phyloP scores from a whole-genome alignment of 352 stramenopile species.

The Pythium chondricola region DNA sequence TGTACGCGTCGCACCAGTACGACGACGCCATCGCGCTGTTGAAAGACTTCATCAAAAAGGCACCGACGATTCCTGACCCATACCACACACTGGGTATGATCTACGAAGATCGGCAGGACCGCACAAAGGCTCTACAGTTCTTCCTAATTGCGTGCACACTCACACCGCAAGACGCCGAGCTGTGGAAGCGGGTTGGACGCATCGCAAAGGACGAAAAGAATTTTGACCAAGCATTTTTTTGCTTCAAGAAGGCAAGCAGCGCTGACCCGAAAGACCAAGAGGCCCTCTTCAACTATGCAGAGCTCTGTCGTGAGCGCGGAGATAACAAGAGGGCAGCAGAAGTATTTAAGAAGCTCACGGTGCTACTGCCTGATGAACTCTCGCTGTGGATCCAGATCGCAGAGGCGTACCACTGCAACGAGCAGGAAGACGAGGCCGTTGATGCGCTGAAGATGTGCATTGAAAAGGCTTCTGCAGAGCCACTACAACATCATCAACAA shows the following conservation, averaged over 20 bases:
- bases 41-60: constrained; percentile 88
- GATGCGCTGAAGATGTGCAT: constrained; percentile 83
- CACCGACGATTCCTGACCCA: constrained; percentile 78
- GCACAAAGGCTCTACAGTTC: constrained; percentile 78
- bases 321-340: constrained; percentile 75
- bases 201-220: constrained; percentile 87
- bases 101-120: constrained; percentile 79
- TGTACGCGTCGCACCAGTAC: constrained; percentile 85
- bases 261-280: constrained; percentile 79
- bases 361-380: constrained; percentile 59
- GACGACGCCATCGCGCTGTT: constrained; percentile 73
- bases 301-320: constrained; percentile 70
- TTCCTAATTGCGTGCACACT: constrained; percentile 83
- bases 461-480: constrained; percentile 62
- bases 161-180: constrained; percentile 69
- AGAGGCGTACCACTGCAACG: constrained; percentile 82
- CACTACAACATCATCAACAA: constrained; percentile 44
- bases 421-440: constrained; percentile 81
- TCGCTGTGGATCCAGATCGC: constrained; percentile 85
- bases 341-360: constrained; percentile 76
- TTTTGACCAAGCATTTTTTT: constrained; percentile 78
- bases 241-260: constrained; percentile 79
- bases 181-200: constrained; percentile 80
- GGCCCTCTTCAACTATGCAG: constrained; percentile 73
- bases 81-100: constrained; percentile 87